Conservation (phyloP, 192 early-diverging fungal species). For the Rhizophagus sp. region DNA sequence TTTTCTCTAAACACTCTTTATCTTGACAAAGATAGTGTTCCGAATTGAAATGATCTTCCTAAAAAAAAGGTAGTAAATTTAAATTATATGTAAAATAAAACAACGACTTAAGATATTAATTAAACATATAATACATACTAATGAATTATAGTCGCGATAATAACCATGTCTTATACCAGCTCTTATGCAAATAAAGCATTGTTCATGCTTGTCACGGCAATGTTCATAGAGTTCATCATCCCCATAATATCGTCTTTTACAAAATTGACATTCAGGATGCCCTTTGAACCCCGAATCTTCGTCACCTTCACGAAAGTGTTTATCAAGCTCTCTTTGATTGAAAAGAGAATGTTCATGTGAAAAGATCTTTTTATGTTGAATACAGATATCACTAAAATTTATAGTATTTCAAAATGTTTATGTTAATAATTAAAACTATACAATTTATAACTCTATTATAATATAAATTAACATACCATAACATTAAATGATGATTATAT, state of each 20-base stretch:
- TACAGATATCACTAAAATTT: slow-evolving; percentile 77
- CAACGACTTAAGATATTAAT: background rate
- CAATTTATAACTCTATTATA: background rate
- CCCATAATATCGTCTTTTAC: slow-evolving; percentile 78
- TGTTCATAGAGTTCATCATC: slow-evolving; percentile 95
- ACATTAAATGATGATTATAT: slow-evolving; percentile 66
- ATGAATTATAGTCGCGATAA: slow-evolving; percentile 75
- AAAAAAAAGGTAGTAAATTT: background rate
- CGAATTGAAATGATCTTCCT: slow-evolving; percentile 74
- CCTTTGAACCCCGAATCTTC: slow-evolving; percentile 71
- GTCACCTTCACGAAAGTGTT: slow-evolving; percentile 77
- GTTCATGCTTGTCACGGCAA: slow-evolving; percentile 90
- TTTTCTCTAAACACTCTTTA: slow-evolving; percentile 83
- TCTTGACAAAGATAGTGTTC: slow-evolving; percentile 85
- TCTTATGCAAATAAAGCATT: slow-evolving; percentile 86
- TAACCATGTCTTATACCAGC: slow-evolving; percentile 81
- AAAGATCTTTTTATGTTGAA: slow-evolving; percentile 89
- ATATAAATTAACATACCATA: slow-evolving; percentile 62
- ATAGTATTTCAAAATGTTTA: background rate
- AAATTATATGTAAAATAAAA: background rate
- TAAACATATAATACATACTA: slow-evolving; percentile 56
- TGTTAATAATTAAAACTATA: background rate
- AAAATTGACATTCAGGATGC: slow-evolving; percentile 93
- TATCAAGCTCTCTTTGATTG: slow-evolving; percentile 70
- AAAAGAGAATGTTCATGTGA: slow-evolving; percentile 89